Conservation (phyloP, 306 rosid species). For the Betula pendula region DNA sequence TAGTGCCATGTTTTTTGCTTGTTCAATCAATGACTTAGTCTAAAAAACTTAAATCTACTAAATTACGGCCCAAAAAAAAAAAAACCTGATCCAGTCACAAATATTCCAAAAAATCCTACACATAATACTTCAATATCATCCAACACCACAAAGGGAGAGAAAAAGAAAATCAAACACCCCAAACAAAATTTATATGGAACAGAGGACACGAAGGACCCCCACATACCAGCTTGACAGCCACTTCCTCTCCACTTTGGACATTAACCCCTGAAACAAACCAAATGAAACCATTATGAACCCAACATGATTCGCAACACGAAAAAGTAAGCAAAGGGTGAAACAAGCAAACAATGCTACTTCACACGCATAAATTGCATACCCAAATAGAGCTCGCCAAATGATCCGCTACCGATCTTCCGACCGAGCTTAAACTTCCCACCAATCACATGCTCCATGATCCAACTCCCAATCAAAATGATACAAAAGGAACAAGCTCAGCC, state of each 20-base stretch:
- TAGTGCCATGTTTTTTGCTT: neutral
- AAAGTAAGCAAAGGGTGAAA: slow-evolving; percentile 14
- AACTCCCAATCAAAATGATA: slow-evolving; percentile 35
- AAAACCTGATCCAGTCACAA: neutral
- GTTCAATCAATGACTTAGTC: neutral
- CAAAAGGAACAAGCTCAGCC: slow-evolving; percentile 27
- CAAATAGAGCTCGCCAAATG: slow-evolving; percentile 92
- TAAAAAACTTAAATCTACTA: neutral
- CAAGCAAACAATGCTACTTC: slow-evolving; percentile 21
- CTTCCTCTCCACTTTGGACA: slow-evolving; percentile 94
- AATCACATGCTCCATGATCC: slow-evolving; percentile 85
- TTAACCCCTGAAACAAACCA: slow-evolving; percentile 73
- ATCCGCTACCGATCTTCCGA: slow-evolving; percentile 94
- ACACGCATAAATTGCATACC: slow-evolving; percentile 50
- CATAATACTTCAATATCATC: neutral
- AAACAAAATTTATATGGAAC: slow-evolving; percentile 6
- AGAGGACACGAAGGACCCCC: slow-evolving; percentile 18
- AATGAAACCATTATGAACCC: slow-evolving; percentile 33
- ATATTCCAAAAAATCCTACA: neutral
- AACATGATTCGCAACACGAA: slow-evolving; percentile 7
- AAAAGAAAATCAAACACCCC: neutral
- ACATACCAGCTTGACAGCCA: slow-evolving; percentile 94
- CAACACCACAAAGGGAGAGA: neutral
- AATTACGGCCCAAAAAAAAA: neutral
- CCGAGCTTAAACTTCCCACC: slow-evolving; percentile 97